Evolutionary conservation across 768 basidiomycete species (phyloP), one percentile per base, ranked within the genome.

Genomic region (Nidularia pulvinata): DNA sequence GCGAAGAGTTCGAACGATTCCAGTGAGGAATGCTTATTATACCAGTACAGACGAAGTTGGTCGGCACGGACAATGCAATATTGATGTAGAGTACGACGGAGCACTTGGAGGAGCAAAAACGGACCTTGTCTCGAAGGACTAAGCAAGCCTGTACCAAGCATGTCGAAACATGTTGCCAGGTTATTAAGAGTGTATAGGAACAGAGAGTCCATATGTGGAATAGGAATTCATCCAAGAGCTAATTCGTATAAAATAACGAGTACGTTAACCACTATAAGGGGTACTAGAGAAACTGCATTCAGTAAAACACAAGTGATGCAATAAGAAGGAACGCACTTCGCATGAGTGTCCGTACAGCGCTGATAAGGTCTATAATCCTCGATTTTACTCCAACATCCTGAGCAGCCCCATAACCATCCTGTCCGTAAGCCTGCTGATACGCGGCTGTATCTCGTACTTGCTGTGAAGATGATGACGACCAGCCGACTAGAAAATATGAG

Each of bases 341-440:
- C 92, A 98, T 93, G 62, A 99, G 79, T 46, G 96, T 98, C 72
- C 96, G 81, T 55, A 98, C 94, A 36, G 96, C 96, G 61, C 90
- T 85, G 57, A 98, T 97, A 62, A 99, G 84, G 74, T 92, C 91
- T 67, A 98, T 85, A 55, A 98, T 69, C 63, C 92, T 84, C 57
- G 84, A 82, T 74, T 98, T 98, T 57, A 98, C 72, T 16, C 90
- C 80, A 46, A 84, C 75, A 22, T 93, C 88, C 52, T 74, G 79
- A 36, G 63, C 74, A 35, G 67, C 72, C 33, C 82, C 79, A 59
- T 83, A 85, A 35, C 81, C 81, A 52, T 75, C 73, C 62, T 86
- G 86, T 61, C 88, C 89, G 61, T 88, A 91, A 44, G 78, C 65
- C 58, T 88, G 87, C 49, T 86, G 81, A 65, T 82, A 91, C 9